These are phyloP conservation scores for Xylaria acuta DNA, from an alignment of 495 filamentous ascomycete species.

Conservation along the genomic window DNA sequence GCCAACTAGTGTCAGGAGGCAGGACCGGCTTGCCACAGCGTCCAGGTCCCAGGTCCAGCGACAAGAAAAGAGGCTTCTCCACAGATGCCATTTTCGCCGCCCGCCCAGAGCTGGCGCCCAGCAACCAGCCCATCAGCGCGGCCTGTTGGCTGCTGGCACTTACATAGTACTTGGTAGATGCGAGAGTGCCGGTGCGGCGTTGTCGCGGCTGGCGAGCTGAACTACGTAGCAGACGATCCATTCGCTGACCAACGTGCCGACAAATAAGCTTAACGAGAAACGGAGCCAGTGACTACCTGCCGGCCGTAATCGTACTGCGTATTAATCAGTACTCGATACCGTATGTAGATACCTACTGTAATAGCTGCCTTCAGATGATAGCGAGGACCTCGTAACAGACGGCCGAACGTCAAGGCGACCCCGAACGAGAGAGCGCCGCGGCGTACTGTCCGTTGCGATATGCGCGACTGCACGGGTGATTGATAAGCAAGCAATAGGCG, in stretches of 20 bases:
- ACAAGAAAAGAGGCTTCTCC: slow-evolving; percentile 24
- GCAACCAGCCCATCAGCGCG: slow-evolving; percentile 7
- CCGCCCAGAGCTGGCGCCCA: slow-evolving; percentile 2
- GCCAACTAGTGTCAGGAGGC: slow-evolving; percentile 17
- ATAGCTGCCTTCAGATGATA: too few relatives aligned
- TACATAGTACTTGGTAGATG: too few relatives aligned
- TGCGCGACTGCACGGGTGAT: neutral
- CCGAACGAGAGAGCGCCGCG: neutral
- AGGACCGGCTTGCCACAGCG: neutral
- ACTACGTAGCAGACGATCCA: neutral
- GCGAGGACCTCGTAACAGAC: neutral
- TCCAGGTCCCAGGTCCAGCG: slow-evolving; percentile 3
- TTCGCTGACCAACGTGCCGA: slow-evolving; percentile 15
- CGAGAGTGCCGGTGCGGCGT: slow-evolving; percentile 19
- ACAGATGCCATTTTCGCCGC: slow-evolving; percentile 24
- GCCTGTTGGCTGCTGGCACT: slow-evolving; percentile 25
- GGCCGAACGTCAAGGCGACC: neutral
- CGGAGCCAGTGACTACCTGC: neutral
- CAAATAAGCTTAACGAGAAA: slow-evolving; percentile 23
- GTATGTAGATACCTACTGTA: too few relatives aligned
- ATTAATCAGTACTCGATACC: too few relatives aligned
- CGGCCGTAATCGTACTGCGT: neutral
- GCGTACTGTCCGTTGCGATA: too few relatives aligned
- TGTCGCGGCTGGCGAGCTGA: slow-evolving; percentile 16
- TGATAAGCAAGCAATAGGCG: neutral